Percentiles rank a stretch among this genome's conserved stretches.
phyloP scores from a whole-genome alignment of 2,329 filamentous ascomycete species.

The Verticillium nonalfalfae region DNA sequence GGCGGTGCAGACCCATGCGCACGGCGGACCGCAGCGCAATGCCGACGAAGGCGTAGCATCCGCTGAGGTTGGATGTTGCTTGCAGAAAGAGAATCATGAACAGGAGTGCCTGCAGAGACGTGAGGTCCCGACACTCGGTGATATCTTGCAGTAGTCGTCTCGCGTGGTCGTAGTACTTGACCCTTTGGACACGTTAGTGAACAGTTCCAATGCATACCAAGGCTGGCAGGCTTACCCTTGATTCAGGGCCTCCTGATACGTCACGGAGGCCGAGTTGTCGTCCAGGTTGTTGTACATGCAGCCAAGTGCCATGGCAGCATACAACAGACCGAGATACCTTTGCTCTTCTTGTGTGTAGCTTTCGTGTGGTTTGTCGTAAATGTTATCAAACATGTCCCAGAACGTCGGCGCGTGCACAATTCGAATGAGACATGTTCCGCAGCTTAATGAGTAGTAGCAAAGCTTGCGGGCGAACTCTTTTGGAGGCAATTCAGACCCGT shows the following conservation, averaged over 20 bases:
- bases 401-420: constrained; percentile 80
- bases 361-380: constrained; percentile 66
- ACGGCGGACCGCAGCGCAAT: constrained; percentile 71
- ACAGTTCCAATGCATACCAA: background rate
- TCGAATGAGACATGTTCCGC: constrained; percentile 53
- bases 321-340: constrained; percentile 63
- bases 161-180: constrained; percentile 68
- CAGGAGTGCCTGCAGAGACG: constrained; percentile 66
- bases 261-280: constrained; percentile 38
- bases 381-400: constrained; percentile 65
- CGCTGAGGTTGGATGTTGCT: constrained; percentile 70
- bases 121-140: constrained; percentile 66
- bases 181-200: constrained; percentile 35
- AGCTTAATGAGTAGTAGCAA: constrained; percentile 49
- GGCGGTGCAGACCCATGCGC: constrained; percentile 71
- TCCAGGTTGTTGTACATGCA: constrained; percentile 62
- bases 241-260: constrained; percentile 45
- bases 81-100: constrained; percentile 81
- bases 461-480: constrained; percentile 47
- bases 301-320: constrained; percentile 64
- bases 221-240: constrained; percentile 41
- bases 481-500: constrained; percentile 63
- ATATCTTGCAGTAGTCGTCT: constrained; percentile 59
- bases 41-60: constrained; percentile 74
- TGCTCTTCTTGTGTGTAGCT: constrained; percentile 59